Base-by-base conservation (phyloP, 2,329 filamentous ascomycete species). In the Lasiodiplodia hormozganensis region DNA sequence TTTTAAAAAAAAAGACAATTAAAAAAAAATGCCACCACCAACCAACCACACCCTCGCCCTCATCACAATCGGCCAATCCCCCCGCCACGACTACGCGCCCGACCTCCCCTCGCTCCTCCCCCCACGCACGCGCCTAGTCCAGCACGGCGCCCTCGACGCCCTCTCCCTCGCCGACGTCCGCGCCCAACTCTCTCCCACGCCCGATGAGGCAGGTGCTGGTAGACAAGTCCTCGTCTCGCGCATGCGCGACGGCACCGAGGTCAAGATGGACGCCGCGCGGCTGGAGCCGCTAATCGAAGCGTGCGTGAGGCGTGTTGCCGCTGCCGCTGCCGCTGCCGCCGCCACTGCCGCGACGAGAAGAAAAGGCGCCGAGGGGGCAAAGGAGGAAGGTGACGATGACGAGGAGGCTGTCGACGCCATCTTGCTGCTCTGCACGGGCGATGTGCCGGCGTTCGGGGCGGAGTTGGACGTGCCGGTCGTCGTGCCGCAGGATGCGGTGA, bases 121-220 rank as follows among this genome's bases (percentile, higher is more conserved):
- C 18, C 36, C 40, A 0, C 4, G 6, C 58, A 51, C 58, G 23
- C 11, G 16, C 40, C 40, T 51, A 14, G n/a, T 25, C 58, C 58
- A 62, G 7, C 58, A 62, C 58, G 58, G 58, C 58, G 58, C 58
- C 40, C 58, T 62, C 58, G 40, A 62, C 40, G 40, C 58, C 40
- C 58, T 51, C 58, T 14, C 40, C 58, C 40, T 62, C 25, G 8
- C 58, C 58, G 23, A n/a, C 36, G 57, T 62, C 38, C 57, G 40
- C 57, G 28, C 40, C 8, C 23, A 2, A 16, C 58, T 62, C 40
- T 11, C 58, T 1, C 57, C 57, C 40, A 1, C 1, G 16, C 38
- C 21, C 31, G 1, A 1, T 8, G 31, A 34, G 1, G 3, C 4
- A 2, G 40, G 1, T 1, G 12, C 40, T 1, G 40, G 40, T 6